Percentiles rank a stretch among this genome's conserved stretches.
phyloP scores from a whole-genome alignment of 495 filamentous ascomycete species.

The Talaromyces trachyspermus region DNA sequence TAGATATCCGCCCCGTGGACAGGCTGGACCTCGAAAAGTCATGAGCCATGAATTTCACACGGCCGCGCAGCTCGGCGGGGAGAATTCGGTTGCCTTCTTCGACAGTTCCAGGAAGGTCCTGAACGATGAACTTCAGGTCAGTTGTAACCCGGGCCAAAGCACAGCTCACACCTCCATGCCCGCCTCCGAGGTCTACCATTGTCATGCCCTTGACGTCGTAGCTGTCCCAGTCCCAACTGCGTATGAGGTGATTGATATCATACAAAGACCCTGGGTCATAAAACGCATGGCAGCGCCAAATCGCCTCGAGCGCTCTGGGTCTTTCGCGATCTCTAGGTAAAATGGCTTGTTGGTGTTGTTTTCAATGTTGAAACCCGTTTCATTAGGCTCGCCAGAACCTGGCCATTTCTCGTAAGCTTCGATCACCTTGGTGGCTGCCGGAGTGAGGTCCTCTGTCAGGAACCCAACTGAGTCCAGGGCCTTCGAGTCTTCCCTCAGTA shows the following conservation, averaged over 20 bases:
- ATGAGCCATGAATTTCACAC: conserved; percentile 28
- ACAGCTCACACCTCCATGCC: conserved; percentile 40
- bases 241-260: conserved; percentile 23
- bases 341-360: conserved; percentile 18
- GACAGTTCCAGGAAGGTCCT: conserved; percentile 29
- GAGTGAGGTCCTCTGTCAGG: conserved; percentile 12
- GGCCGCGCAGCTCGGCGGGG: conserved; percentile 7
- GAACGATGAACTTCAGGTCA: conserved; percentile 27
- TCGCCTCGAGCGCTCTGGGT: conserved; percentile 15
- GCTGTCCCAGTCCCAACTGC: conserved; percentile 17
- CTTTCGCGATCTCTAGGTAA: conserved; percentile 14
- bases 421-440: conserved; percentile 12
- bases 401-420: conserved; percentile 17
- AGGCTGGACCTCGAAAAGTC: conserved; percentile 36
- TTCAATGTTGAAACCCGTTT: conserved; percentile 25
- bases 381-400: conserved; percentile 4
- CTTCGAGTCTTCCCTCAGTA: conserved; percentile 14
- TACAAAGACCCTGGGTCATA: conserved; percentile 38
- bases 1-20: conserved; percentile 32
- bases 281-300: conserved; percentile 18
- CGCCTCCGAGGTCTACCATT: conserved; percentile 44
- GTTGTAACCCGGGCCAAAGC: conserved; percentile 38
- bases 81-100: conserved; percentile 15
- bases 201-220: conserved; percentile 25
- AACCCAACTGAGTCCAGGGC: conserved; percentile 17